Percentiles rank a stretch among this genome's conserved stretches.
These are phyloP conservation scores for Microascus cirrosus DNA, from an alignment of 2,329 filamentous ascomycete species.

Conservation along the genomic window DNA sequence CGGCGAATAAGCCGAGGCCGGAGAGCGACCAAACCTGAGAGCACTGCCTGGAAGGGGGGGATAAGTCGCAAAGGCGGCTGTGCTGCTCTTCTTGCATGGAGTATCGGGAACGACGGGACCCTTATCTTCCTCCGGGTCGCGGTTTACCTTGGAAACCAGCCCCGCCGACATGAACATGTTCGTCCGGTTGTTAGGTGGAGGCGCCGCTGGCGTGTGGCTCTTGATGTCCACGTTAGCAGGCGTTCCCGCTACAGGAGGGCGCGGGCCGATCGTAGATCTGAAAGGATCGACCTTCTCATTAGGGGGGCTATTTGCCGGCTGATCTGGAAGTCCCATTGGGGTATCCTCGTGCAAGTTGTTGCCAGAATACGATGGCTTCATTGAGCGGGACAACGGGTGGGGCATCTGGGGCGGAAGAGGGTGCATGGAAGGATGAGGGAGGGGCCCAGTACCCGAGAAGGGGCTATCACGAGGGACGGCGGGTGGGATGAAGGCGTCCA, in stretches of 20 bases:
- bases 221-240: not conserved
- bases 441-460: slow-evolving; percentile 43
- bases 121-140: slow-evolving; percentile 59
- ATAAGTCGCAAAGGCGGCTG: slow-evolving; percentile 52
- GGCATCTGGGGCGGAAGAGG: slow-evolving; percentile 40
- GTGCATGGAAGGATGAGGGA: slow-evolving; percentile 43
- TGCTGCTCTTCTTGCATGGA: slow-evolving; percentile 79
- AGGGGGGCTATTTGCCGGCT: slow-evolving; percentile 12
- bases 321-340: slow-evolving; percentile 8
- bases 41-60: slow-evolving; percentile 47
- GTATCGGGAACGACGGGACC: slow-evolving; percentile 79
- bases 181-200: slow-evolving; percentile 5
- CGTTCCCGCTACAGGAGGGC: not conserved
- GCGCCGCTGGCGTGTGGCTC: not conserved
- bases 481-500: slow-evolving; percentile 63
- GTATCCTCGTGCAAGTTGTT: slow-evolving; percentile 69
- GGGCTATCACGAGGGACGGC: slow-evolving; percentile 47
- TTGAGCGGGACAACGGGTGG: slow-evolving; percentile 76
- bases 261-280: not conserved
- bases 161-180: slow-evolving; percentile 76
- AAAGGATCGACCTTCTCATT: slow-evolving; percentile 10
- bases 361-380: slow-evolving; percentile 77
- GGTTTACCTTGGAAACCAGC: slow-evolving; percentile 87
- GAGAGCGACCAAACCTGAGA: slow-evolving; percentile 59
- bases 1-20: slow-evolving; percentile 62